phyloP scores from a whole-genome alignment of 495 filamentous ascomycete genomes.

The Aspergillus olivimuriae region DNA sequence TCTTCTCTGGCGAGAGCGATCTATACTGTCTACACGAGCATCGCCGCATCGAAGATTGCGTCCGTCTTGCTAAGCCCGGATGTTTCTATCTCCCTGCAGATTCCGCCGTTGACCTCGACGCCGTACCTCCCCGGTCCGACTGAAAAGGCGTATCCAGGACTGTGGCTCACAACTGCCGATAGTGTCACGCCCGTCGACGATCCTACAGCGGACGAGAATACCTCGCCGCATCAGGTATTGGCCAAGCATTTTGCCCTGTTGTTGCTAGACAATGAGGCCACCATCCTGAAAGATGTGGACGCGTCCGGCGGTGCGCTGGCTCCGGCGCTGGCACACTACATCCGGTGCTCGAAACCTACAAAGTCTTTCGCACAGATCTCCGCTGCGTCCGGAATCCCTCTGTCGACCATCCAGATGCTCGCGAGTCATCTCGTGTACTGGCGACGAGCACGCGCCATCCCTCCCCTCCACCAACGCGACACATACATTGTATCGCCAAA shows the following conservation, averaged over 20 bases:
- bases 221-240: slow-evolving; percentile 49
- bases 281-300: slow-evolving; percentile 77
- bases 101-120: slow-evolving; percentile 72
- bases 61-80: slow-evolving; percentile 53
- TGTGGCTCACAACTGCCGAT: slow-evolving; percentile 82
- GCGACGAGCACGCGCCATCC: slow-evolving; percentile 86
- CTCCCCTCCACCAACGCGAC: slow-evolving; percentile 81
- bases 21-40: slow-evolving; percentile 68
- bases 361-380: slow-evolving; percentile 81
- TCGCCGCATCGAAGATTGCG: slow-evolving; percentile 78
- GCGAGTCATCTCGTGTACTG: slow-evolving; percentile 92
- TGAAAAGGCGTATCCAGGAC: slow-evolving; percentile 58
- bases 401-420: slow-evolving; percentile 73
- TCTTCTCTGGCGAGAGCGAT: slow-evolving; percentile 83
- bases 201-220: slow-evolving; percentile 46
- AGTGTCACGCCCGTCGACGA: slow-evolving; percentile 62
- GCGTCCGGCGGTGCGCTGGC: slow-evolving; percentile 65
- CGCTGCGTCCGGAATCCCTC: slow-evolving; percentile 61
- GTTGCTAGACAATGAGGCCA: slow-evolving; percentile 75
- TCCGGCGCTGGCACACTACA: slow-evolving; percentile 71
- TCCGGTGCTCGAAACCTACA: slow-evolving; percentile 74
- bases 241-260: slow-evolving; percentile 83
- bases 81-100: slow-evolving; percentile 74
- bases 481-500: slow-evolving; percentile 93
- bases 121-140: slow-evolving; percentile 62